These are phyloP conservation scores for Cardamine occulta DNA, from an alignment of 345 rosid genomes.

Conservation along the genomic window DNA sequence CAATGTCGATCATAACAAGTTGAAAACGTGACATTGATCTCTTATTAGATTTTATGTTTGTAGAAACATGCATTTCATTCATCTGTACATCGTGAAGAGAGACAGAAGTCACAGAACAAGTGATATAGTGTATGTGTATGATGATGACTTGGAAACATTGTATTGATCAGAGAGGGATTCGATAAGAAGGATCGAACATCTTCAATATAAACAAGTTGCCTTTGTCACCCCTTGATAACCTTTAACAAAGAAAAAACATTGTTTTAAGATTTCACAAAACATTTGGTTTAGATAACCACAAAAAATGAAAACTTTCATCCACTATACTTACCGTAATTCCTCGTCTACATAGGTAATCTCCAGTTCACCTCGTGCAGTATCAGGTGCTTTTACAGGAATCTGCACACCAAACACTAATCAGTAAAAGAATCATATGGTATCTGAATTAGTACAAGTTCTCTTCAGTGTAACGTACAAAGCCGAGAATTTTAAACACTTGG, in stretches of 20 bases:
- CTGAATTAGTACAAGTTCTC: neutral
- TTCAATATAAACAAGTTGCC: conserved; percentile 90
- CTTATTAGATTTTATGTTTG: conserved; percentile 15
- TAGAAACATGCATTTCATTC: conserved; percentile 15
- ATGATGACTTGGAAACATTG: conserved; percentile 6
- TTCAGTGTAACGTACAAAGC: conserved; percentile 61
- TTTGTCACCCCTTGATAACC: conserved; percentile 88
- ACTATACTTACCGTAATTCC: conserved; percentile 57
- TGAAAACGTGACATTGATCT: neutral
- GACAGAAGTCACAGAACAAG: neutral
- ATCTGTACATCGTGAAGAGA: conserved; percentile 25
- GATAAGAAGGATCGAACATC: conserved; percentile 88
- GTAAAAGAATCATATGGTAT: neutral
- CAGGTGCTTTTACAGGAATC: conserved; percentile 71
- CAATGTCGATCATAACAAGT: conserved; percentile 9
- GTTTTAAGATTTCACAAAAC: neutral
- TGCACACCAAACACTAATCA: conserved; percentile 23
- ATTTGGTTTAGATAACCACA: neutral
- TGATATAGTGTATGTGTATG: neutral
- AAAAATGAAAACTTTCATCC: neutral
- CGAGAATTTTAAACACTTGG: conserved; percentile 71
- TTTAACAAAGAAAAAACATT: conserved; percentile 35
- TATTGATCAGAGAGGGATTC: conserved; percentile 56
- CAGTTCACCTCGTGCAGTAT: conserved; percentile 61
- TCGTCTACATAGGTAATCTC: conserved; percentile 70